These are phyloP conservation scores for Limtongia smithiae DNA, from an alignment of 805 yeast species.

Conservation along the genomic window DNA sequence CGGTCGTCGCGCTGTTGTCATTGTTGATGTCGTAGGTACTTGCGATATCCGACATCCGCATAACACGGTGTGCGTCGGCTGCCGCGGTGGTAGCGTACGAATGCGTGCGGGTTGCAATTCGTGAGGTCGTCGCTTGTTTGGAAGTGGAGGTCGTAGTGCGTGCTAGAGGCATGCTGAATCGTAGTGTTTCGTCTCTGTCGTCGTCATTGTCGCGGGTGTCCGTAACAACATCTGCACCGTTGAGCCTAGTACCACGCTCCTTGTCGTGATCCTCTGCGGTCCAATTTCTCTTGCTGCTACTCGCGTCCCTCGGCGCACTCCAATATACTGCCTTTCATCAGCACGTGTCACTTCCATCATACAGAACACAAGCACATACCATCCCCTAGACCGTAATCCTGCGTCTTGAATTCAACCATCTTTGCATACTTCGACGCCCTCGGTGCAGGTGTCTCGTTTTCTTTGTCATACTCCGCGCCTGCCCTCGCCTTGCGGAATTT, in stretches of 20 bases:
- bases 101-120: too few species aligned
- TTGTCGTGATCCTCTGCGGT: not conserved
- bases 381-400: conserved; percentile 24
- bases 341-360: not conserved
- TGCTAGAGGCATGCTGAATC: too few species aligned
- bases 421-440: not conserved
- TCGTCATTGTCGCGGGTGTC: not conserved
- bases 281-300: not conserved
- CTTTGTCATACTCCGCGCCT: not conserved
- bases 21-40: too few species aligned
- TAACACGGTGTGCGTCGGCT: too few species aligned
- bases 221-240: not conserved
- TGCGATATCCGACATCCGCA: too few species aligned
- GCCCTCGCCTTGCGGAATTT: conserved; percentile 6
- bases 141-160: too few species aligned
- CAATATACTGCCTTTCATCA: conserved; percentile 11
- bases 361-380: conserved; percentile 8
- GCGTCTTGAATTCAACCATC: conserved; percentile 12
- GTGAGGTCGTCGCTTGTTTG: too few species aligned
- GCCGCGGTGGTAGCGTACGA: too few species aligned
- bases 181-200: too few species aligned
- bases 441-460: not conserved
- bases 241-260: not conserved
- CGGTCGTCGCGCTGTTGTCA: too few species aligned
- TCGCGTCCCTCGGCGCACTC: conserved; percentile 9